Base-by-base conservation (phyloP, 768 basidiomycete genomes). In the Rhizopogon rudus region DNA sequence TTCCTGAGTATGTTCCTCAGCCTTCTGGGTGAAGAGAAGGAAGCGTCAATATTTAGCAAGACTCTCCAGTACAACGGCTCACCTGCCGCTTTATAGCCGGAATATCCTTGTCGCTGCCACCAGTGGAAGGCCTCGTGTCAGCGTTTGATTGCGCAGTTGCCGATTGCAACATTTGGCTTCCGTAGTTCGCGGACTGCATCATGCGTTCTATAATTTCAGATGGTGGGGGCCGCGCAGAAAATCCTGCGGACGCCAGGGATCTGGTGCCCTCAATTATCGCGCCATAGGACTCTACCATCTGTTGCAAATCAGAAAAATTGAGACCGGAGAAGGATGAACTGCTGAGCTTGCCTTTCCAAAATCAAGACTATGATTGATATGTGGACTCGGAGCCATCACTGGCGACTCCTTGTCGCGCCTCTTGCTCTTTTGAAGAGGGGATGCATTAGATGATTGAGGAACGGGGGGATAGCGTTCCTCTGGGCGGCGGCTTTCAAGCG, bases 1-100 rank as follows among this genome's bases (percentile, higher is more conserved):
- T 54, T 87, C 86, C 57, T 75, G 73, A 54, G 69, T 71, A 52
- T 73, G 73, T 50, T 73, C 76, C 12, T 81, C 81, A 22, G 65
- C 61, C 57, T 65, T 74, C 71, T 71, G 65, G 40, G 25, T 13
- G 31, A 42, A 31, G 56, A 57, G 39, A 56, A 55, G 54, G 60
- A 57, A 51, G 59, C 33, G 63, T 53, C 29, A 72, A 54, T 63
- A 68, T 54, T 57, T 57, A 60, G 55, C 53, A 57, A 57, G 58
- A 9, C 55, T 59, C 54, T 62, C 66, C 62, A 66, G 55, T 55
- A 66, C 63, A 59, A 63, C 51, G 54, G 56, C 70, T 63, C 63
- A 67, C 71, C 69, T 70, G 69, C 52, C 70, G 65, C 62, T 70
- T 70, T 56, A 69, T 51, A 43, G 57, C 60, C 43, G 67, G 67